Percentiles rank a stretch among this genome's conserved stretches.
Evolutionary conservation across 176 grass and related monocot genomes (phyloP).

Genomic region (Phragmites australis): DNA sequence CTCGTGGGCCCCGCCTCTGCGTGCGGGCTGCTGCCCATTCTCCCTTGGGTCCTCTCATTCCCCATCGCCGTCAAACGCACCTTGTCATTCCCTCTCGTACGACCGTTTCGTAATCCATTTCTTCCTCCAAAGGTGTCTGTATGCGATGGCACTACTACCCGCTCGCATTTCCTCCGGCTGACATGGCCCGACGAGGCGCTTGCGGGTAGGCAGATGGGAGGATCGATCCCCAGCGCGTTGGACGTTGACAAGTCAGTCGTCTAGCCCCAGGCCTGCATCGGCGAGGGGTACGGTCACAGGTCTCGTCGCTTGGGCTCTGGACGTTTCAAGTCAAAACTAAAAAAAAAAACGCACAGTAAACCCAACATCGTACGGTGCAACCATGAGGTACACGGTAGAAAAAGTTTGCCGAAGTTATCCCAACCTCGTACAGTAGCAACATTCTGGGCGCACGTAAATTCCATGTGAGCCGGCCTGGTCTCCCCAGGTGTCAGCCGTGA

Average conservation of each 20-base stretch:
- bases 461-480: background rate
- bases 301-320: no score
- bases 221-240: background rate
- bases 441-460: background rate
- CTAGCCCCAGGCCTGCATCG: background rate
- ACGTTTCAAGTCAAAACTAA: background rate
- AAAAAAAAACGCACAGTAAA: no score
- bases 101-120: background rate
- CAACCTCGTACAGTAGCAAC: background rate
- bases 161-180: slow-evolving; percentile 40
- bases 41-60: background rate
- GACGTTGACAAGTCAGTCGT: slow-evolving; percentile 45
- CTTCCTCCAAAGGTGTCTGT: background rate
- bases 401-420: no score
- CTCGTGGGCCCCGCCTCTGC: background rate
- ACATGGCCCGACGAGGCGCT: background rate
- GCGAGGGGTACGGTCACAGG: background rate
- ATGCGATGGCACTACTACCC: background rate
- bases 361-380: no score
- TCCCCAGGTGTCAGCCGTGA: background rate
- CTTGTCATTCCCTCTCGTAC: background rate
- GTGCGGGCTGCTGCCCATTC: background rate
- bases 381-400: no score
- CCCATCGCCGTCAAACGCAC: background rate
- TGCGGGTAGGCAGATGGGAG: slow-evolving; percentile 15